Evolutionary conservation across 129 eudicot genomes (phyloP).

Genomic region (Chrysanthemum lavandulifolium): DNA sequence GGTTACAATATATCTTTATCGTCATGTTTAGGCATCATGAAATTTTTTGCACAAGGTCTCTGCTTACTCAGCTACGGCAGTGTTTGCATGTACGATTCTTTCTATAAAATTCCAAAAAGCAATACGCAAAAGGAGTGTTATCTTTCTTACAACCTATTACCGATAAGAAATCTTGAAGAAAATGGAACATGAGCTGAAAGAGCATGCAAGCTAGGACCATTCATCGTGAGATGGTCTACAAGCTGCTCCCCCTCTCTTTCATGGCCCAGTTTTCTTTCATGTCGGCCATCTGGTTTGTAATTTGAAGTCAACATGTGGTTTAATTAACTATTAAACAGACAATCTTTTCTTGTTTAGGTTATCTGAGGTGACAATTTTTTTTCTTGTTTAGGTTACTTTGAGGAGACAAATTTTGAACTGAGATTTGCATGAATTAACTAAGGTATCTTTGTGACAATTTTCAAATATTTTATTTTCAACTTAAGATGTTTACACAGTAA

Average conservation of each 20-base stretch:
- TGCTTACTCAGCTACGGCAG: too few species aligned
- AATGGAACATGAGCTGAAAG: constrained; percentile 26
- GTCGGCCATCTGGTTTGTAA: constrained; percentile 27
- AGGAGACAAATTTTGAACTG: too few species aligned
- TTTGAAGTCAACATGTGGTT: constrained; percentile 24
- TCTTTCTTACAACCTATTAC: background rate
- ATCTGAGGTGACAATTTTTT: too few species aligned
- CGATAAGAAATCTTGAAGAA: constrained; percentile 32
- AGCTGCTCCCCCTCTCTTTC: background rate
- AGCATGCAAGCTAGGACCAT: constrained; percentile 27
- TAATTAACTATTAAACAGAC: background rate
- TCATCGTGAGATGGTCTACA: constrained; percentile 34
- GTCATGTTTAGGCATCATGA: too few species aligned
- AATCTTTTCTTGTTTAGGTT: too few species aligned
- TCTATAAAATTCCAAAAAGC: background rate
- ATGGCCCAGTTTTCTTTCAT: constrained; percentile 31
- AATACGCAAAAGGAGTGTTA: background rate
- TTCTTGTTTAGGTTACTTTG: too few species aligned
- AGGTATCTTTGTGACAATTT: too few species aligned
- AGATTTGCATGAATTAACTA: too few species aligned
- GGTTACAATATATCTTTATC: too few species aligned
- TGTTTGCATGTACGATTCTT: background rate
- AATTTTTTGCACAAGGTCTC: too few species aligned
- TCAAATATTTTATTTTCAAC: too few species aligned
- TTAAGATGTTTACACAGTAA: too few species aligned